phyloP scores from a whole-genome alignment of 2,329 filamentous ascomycete genomes.

The Diaporthe nobilis region DNA sequence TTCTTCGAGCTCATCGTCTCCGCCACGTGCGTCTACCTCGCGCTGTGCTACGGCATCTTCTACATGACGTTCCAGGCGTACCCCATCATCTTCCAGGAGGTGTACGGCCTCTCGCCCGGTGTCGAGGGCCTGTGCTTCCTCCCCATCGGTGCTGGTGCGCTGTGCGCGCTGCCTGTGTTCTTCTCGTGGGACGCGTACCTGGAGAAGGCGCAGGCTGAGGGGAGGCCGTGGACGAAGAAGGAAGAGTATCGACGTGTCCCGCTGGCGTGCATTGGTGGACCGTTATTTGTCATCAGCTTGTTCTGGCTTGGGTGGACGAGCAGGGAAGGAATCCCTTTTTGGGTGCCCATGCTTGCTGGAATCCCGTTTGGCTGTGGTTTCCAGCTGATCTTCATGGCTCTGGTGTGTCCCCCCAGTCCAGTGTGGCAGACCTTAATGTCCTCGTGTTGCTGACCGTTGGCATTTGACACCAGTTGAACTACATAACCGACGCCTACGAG shows the following conservation, averaged over 20 bases:
- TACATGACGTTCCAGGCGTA: conserved; percentile 85
- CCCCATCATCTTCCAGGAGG: conserved; percentile 75
- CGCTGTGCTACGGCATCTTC: conserved; percentile 76
- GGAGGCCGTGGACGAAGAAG: conserved; percentile 69
- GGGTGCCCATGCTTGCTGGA: conserved; percentile 71
- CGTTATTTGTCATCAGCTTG: conserved; percentile 69
- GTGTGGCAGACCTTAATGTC: background rate
- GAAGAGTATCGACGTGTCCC: conserved; percentile 80
- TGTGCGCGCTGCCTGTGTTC: conserved; percentile 72
- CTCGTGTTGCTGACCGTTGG: background rate
- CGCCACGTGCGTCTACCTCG: conserved; percentile 78
- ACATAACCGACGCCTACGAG: conserved; percentile 77
- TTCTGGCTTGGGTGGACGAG: conserved; percentile 76
- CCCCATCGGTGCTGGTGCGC: conserved; percentile 75
- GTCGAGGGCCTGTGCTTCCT: conserved; percentile 78
- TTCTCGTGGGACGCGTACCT: conserved; percentile 76
- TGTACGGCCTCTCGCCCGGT: conserved; percentile 76
- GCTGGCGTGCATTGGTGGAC: conserved; percentile 78
- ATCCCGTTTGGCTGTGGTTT: conserved; percentile 74
- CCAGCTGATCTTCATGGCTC: conserved; percentile 73
- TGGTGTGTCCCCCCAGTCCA: conserved; percentile 54
- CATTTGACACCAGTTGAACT: conserved; percentile 57
- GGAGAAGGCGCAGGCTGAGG: conserved; percentile 61
- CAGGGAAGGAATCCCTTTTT: conserved; percentile 62
- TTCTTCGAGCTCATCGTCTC: conserved; percentile 80